Percentiles rank a stretch among this genome's conserved stretches.
Conservation (phyloP, 768 basidiomycete genomes). For the Psilocybe sp. region DNA sequence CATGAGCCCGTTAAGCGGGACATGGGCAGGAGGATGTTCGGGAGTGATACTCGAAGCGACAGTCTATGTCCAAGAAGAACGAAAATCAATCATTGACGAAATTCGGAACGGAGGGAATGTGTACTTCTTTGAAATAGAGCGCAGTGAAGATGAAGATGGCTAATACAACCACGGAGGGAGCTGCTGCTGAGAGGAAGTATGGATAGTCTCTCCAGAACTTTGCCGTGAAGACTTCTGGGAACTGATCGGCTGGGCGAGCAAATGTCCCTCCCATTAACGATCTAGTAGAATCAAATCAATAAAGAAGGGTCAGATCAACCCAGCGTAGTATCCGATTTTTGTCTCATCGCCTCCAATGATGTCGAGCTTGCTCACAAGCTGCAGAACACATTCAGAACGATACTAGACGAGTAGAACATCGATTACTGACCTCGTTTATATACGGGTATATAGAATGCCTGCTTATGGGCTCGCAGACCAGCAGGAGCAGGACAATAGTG, state of each 20-base stretch:
- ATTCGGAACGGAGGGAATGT: conserved; percentile 1
- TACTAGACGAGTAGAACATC: background rate
- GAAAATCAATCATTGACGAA: background rate
- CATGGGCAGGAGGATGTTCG: conserved; percentile 12
- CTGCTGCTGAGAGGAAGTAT: conserved; percentile 67
- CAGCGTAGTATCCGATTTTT: conserved; percentile 68
- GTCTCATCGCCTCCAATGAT: conserved; percentile 59
- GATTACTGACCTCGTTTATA: conserved; percentile 41
- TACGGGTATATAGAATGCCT: conserved; percentile 52
- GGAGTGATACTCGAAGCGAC: conserved; percentile 5
- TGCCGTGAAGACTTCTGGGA: conserved; percentile 37
- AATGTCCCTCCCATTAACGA: conserved; percentile 50
- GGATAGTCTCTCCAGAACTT: conserved; percentile 47
- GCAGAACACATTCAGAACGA: background rate
- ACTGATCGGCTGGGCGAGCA: conserved; percentile 44
- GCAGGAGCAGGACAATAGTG: conserved; percentile 34
- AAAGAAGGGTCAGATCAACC: conserved; percentile 35
- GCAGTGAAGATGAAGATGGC: conserved; percentile 28
- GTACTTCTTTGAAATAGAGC: conserved; percentile 39
- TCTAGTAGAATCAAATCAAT: conserved; percentile 23
- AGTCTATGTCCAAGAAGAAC: conserved; percentile 21
- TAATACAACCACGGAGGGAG: conserved; percentile 28
- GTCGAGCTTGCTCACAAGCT: conserved; percentile 63
- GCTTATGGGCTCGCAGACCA: conserved; percentile 45
- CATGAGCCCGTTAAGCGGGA: conserved; percentile 33